Evolutionary conservation across 1,284 basidiomycete genomes (phyloP).

Genomic region (Tilletia caries): DNA sequence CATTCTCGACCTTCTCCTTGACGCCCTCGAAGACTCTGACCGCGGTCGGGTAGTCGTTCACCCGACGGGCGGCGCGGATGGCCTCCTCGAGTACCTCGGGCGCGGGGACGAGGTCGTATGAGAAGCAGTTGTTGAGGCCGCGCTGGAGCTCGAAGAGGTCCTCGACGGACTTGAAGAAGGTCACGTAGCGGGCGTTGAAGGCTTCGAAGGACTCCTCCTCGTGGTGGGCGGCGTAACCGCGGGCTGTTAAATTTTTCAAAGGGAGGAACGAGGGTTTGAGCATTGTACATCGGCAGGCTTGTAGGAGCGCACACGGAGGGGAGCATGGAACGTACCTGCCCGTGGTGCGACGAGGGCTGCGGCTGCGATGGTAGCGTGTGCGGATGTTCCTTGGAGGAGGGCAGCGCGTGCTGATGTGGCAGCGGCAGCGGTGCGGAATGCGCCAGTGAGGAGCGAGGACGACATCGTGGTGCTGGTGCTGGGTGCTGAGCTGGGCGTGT

Average conservation of each 20-base stretch:
- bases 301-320: too few relatives aligned
- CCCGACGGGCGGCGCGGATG: conserved; percentile 79
- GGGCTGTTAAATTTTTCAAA: conserved; percentile 29
- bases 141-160: conserved; percentile 84
- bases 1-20: conserved; percentile 53
- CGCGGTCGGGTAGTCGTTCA: conserved; percentile 94
- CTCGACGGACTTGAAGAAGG: conserved; percentile 85
- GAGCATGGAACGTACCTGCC: conserved; percentile 4
- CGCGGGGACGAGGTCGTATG: conserved; percentile 93
- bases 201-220: conserved; percentile 87
- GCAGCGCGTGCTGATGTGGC: conserved; percentile 37
- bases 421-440: conserved; percentile 43
- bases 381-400: conserved; percentile 25
- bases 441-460: conserved; percentile 37
- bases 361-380: conserved; percentile 26
- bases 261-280: background rate
- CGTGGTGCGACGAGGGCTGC: conserved; percentile 20
- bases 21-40: conserved; percentile 77
- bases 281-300: background rate
- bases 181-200: conserved; percentile 87
- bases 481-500: background rate
- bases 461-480: background rate
- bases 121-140: conserved; percentile 98
- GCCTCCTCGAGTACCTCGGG: conserved; percentile 85
- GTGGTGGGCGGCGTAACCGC: conserved; percentile 44